phyloP scores from a whole-genome alignment of 1,284 basidiomycete species.

The Tilletia indica region DNA sequence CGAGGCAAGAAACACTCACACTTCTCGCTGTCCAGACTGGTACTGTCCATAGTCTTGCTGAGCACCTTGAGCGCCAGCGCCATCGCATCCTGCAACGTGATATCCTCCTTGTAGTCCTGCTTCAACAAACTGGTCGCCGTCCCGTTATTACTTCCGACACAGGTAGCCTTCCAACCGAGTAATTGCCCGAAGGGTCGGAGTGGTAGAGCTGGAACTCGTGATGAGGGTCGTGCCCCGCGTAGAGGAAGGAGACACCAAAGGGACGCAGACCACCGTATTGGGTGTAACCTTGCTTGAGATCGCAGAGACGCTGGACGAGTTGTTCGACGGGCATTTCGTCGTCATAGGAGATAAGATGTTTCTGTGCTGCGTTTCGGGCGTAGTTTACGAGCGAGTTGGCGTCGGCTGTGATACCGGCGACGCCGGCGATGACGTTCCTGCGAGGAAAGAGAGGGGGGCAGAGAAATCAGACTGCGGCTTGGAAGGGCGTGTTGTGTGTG shows the following conservation, averaged over 20 bases:
- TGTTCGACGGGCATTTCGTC: constrained; percentile 98
- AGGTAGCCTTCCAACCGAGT: constrained; percentile 98
- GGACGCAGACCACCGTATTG: constrained; percentile 96
- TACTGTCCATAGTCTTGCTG: constrained; percentile 99
- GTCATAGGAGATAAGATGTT: constrained; percentile 82
- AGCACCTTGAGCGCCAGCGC: constrained; percentile 86
- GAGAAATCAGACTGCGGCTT: not conserved
- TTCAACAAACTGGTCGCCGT: constrained; percentile 90
- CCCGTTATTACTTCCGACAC: constrained; percentile 93
- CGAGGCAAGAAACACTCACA: constrained; percentile 25
- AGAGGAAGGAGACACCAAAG: constrained; percentile 93
- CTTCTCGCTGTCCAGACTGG: constrained; percentile 69
- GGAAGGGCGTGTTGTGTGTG: not conserved
- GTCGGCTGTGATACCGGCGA: constrained; percentile 93
- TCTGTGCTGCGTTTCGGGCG: constrained; percentile 83
- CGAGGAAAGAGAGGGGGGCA: constrained; percentile 12
- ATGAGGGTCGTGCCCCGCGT: constrained; percentile 93
- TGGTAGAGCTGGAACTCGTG: constrained; percentile 97
- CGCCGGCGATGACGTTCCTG: constrained; percentile 91
- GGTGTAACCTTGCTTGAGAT: constrained; percentile 98
- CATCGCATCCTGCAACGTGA: constrained; percentile 68
- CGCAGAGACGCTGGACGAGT: constrained; percentile 86
- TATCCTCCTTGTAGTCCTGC: constrained; percentile 98
- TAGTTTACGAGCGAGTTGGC: constrained; percentile 97
- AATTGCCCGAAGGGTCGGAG: constrained; percentile 97